A percentile compares a stretch with the other conserved stretches of the same genome.
phyloP scores from a whole-genome alignment of 768 basidiomycete genomes.

The Suillus sp. region DNA sequence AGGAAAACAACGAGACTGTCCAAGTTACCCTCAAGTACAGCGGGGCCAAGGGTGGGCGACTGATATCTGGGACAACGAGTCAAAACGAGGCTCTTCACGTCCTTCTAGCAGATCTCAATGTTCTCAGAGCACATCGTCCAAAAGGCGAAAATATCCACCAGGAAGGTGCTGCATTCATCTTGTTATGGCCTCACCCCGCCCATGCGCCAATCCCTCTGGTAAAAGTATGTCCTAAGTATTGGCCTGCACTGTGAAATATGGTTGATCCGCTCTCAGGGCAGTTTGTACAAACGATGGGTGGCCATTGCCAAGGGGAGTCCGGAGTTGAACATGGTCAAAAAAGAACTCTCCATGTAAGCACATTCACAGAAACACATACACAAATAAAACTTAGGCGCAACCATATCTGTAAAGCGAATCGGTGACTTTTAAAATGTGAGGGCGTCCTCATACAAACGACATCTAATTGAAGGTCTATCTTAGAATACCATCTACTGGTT shows the following conservation, averaged over 20 bases:
- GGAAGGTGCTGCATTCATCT: conserved; percentile 23
- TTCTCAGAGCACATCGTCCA: conserved; percentile 33
- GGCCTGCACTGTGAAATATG: background rate
- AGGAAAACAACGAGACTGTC: conserved; percentile 19
- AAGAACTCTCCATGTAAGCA: conserved; percentile 33
- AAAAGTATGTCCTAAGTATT: background rate
- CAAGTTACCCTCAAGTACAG: conserved; percentile 29
- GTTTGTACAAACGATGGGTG: conserved; percentile 29
- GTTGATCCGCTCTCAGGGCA: conserved; percentile 18
- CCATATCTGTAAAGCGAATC: background rate
- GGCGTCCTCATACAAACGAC: background rate
- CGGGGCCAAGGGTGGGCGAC: conserved; percentile 20
- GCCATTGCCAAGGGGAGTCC: conserved; percentile 27
- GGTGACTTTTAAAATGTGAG: background rate
- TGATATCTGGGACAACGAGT: conserved; percentile 19
- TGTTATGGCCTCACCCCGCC: conserved; percentile 25
- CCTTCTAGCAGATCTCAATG: conserved; percentile 31
- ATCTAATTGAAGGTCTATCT: background rate
- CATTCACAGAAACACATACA: background rate
- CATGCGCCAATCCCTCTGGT: conserved; percentile 14
- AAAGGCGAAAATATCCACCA: conserved; percentile 31
- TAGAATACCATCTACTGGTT: background rate
- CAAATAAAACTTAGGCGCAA: background rate
- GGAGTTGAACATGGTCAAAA: conserved; percentile 26
- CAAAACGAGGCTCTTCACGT: conserved; percentile 20